Conservation (phyloP, 1,284 basidiomycete species). For the Entoloma clypeatum region DNA sequence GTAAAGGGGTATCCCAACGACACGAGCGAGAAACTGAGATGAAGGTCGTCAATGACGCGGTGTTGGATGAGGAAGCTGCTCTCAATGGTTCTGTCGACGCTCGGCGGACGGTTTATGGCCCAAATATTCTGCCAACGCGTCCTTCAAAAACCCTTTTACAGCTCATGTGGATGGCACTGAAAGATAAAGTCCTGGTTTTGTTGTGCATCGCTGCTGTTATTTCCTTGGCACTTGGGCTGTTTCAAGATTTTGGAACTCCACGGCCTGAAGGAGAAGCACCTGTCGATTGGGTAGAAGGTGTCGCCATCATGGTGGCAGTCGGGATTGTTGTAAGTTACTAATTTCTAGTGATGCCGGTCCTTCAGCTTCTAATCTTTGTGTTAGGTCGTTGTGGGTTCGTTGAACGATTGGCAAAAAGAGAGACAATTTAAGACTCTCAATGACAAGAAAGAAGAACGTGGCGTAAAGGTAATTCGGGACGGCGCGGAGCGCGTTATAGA, state of each 20-base stretch:
- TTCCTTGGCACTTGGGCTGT: conserved; percentile 91
- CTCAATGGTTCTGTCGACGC: conserved; percentile 51
- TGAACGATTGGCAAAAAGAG: conserved; percentile 98
- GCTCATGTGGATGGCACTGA: conserved; percentile 93
- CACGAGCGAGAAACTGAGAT: conserved; percentile 34
- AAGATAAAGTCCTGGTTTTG: conserved; percentile 87
- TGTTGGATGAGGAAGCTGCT: conserved; percentile 36
- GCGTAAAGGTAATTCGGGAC: conserved; percentile 86
- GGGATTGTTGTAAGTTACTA: conserved; percentile 64
- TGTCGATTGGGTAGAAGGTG: conserved; percentile 98
- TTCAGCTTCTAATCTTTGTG: conserved; percentile 8
- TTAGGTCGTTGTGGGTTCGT: conserved; percentile 79
- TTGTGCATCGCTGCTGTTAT: conserved; percentile 89
- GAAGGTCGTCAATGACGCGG: conserved; percentile 20
- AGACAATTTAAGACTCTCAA: conserved; percentile 91
- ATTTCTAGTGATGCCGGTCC: conserved; percentile 5
- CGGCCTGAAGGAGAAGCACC: conserved; percentile 57
- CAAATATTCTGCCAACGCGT: conserved; percentile 78
- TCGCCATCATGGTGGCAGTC: conserved; percentile 92
- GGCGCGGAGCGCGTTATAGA: conserved; percentile 80
- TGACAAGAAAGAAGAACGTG: conserved; percentile 93
- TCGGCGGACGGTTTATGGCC: conserved; percentile 75
- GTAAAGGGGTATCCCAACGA: conserved; percentile 35
- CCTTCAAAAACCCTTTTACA: conserved; percentile 76
- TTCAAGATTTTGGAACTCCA: conserved; percentile 84